Evolutionary conservation across 2,329 filamentous ascomycete species (phyloP), one percentile per base, ranked within the genome.

Genomic region (Fusarium continuum): DNA sequence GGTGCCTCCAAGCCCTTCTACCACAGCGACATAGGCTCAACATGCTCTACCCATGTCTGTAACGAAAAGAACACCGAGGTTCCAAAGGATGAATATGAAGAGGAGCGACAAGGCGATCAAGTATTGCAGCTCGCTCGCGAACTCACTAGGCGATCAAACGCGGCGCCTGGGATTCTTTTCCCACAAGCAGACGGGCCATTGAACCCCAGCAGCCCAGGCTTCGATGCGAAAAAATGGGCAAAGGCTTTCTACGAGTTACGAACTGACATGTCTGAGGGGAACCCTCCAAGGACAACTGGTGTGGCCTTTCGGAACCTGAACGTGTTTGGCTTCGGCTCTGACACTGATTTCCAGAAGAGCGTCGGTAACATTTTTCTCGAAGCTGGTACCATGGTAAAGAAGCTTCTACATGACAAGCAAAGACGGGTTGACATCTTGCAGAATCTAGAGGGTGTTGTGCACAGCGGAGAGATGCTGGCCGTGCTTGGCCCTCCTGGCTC

Each of bases 391-490:
- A 52, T 65, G 34, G 8, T 49, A 3, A 67, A 60, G 31, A 64
- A 44, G 11, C 23, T 68, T 7, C 22, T 69, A 1, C 57, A 85
- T 6, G 55, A 84, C 34, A 66, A 83, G 65, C 80, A 81, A 47
- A 78, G 81, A 66, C 81, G 83, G 52, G 85, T 89, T 60, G 85
- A 91, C 65, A 91, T 91, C 60, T 75, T 91, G 44, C 83, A 81
- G 55, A 77, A 84, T 62, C 83, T 89, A 55, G 87, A 91, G 64
- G 88, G 88, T 5, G 69, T 91, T 0, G 83, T 91, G 2, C 80
- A 85, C 62, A 83, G 82, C 55, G 89, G 89, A 31, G 89, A 91
- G 78, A 89, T 91, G 86, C 75, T 91, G 22, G 85, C 91, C 16
- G 89, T 91, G 2, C 79, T 91, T 23, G 89, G 89, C 9, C 88